Evolutionary conservation across 2,329 filamentous ascomycete species (phyloP).

Genomic region (Xylaria hypoxylon): DNA sequence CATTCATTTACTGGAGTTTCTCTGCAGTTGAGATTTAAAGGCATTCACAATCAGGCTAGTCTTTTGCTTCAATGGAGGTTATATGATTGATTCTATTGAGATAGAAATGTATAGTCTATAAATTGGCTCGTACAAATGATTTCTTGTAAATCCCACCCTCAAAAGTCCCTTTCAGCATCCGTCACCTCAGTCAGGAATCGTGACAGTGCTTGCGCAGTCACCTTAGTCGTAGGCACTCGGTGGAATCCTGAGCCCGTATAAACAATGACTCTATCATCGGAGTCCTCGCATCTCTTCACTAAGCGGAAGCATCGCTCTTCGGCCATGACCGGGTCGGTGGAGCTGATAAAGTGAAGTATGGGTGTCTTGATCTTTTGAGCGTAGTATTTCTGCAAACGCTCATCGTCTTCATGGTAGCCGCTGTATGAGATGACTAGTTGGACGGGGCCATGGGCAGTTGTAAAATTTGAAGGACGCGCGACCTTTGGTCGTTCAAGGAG

Average conservation of each 20-base stretch:
- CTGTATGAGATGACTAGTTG: conserved; percentile 33
- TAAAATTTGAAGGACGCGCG: conserved; percentile 32
- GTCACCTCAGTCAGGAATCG: conserved; percentile 32
- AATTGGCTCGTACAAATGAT: background rate
- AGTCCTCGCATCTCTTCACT: conserved; percentile 31
- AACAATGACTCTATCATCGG: conserved; percentile 33
- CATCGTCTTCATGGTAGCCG: conserved; percentile 37
- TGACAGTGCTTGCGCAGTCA: conserved; percentile 31
- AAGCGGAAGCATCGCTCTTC: conserved; percentile 37
- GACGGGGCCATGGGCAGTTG: conserved; percentile 28
- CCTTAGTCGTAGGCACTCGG: conserved; percentile 29
- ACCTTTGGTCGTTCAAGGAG: conserved; percentile 31
- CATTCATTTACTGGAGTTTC: no score
- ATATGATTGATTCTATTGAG: background rate
- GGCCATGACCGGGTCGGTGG: conserved; percentile 35
- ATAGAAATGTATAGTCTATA: background rate
- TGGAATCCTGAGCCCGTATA: conserved; percentile 32
- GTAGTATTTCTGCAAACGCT: conserved; percentile 34
- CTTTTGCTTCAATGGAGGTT: no score
- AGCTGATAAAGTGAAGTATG: conserved; percentile 36
- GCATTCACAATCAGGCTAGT: no score
- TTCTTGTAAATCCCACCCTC: background rate
- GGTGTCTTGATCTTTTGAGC: conserved; percentile 34
- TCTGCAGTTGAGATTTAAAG: no score
- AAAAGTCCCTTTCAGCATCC: conserved; percentile 18